Percentiles rank a stretch among this genome's conserved stretches.
These are phyloP conservation scores for Wickerhamomyces canadensis DNA, from an alignment of 805 yeast genomes.

Conservation along the genomic window DNA sequence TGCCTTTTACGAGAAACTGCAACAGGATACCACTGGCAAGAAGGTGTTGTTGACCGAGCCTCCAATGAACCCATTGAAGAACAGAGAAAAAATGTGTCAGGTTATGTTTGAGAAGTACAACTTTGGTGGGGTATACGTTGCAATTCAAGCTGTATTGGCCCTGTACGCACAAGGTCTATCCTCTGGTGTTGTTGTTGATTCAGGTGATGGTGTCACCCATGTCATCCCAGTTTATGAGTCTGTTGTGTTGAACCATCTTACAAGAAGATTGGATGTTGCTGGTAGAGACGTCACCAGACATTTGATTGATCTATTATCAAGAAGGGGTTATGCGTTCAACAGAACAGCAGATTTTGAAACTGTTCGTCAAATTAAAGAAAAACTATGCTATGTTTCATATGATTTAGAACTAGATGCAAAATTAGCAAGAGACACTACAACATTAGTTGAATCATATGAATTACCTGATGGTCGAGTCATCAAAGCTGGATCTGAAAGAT, in stretches of 20 bases:
- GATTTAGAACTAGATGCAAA: constrained; percentile 87
- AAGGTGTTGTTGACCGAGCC: constrained; percentile 93
- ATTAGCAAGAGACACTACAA: constrained; percentile 91
- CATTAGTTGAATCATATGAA: constrained; percentile 85
- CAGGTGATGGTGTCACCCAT: constrained; percentile 98
- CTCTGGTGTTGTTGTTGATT: constrained; percentile 96
- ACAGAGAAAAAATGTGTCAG: constrained; percentile 87
- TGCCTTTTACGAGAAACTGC: constrained; percentile 88
- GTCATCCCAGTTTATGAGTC: constrained; percentile 97
- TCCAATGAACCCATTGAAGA: constrained; percentile 91
- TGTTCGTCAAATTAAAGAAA: constrained; percentile 95
- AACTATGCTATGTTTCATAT: constrained; percentile 90
- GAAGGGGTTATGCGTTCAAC: constrained; percentile 97
- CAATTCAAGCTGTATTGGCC: constrained; percentile 97
- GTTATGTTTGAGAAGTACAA: constrained; percentile 89
- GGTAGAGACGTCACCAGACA: constrained; percentile 98
- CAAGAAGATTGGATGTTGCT: constrained; percentile 91
- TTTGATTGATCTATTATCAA: constrained; percentile 80
- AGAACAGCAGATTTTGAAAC: constrained; percentile 99
- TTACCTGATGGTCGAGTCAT: constrained; percentile 95
- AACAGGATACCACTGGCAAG: constrained; percentile 70
- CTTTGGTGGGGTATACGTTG: constrained; percentile 91
- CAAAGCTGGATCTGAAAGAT: constrained; percentile 91
- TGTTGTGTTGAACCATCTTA: constrained; percentile 90
- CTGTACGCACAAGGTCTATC: constrained; percentile 95